Percentiles rank a stretch among this genome's conserved stretches.
Evolutionary conservation across 1,284 basidiomycete genomes (phyloP).

Genomic region (Peniophora sp.): DNA sequence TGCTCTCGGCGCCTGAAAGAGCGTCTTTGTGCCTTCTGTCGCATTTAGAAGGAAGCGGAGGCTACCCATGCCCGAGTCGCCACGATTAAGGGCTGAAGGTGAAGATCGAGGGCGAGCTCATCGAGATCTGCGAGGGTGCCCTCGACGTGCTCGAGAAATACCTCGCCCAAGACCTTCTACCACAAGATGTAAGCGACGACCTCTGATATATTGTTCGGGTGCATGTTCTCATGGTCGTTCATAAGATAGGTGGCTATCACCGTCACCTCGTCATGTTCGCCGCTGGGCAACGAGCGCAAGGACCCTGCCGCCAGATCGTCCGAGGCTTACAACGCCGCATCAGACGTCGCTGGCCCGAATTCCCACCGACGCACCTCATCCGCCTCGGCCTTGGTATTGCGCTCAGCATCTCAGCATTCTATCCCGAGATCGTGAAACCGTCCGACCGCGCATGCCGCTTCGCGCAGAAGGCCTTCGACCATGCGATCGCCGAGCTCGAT

Average conservation of each 20-base stretch:
- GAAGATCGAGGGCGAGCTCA: conserved; percentile 97
- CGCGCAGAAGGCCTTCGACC: conserved; percentile 99
- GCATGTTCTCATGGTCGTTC: conserved; percentile 1
- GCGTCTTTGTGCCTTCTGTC: conserved; percentile 98
- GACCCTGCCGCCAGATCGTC: conserved; percentile 97
- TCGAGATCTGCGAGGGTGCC: conserved; percentile 99
- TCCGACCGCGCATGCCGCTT: conserved; percentile 99
- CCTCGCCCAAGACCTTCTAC: conserved; percentile 99
- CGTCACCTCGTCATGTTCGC: conserved; percentile 99
- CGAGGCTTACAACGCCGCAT: conserved; percentile 99
- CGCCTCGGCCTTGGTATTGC: conserved; percentile 98
- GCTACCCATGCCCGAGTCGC: conserved; percentile 95
- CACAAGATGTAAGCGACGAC: conserved; percentile 88
- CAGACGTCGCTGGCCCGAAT: conserved; percentile 95
- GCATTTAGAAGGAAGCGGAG: conserved; percentile 99
- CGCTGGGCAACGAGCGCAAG: conserved; percentile 97
- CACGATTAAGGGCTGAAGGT: conserved; percentile 99
- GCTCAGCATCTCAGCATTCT: conserved; percentile 99
- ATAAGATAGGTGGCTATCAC: conserved; percentile 99
- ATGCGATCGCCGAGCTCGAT: conserved; percentile 99
- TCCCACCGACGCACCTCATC: conserved; percentile 98
- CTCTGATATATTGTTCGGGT: conserved; percentile 3
- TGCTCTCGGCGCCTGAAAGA: conserved; percentile 99
- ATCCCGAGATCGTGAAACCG: conserved; percentile 99
- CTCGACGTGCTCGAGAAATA: conserved; percentile 98